Evolutionary conservation across 2,329 filamentous ascomycete species (phyloP).

Genomic region (Ceratocystiopsis brevicomis): DNA sequence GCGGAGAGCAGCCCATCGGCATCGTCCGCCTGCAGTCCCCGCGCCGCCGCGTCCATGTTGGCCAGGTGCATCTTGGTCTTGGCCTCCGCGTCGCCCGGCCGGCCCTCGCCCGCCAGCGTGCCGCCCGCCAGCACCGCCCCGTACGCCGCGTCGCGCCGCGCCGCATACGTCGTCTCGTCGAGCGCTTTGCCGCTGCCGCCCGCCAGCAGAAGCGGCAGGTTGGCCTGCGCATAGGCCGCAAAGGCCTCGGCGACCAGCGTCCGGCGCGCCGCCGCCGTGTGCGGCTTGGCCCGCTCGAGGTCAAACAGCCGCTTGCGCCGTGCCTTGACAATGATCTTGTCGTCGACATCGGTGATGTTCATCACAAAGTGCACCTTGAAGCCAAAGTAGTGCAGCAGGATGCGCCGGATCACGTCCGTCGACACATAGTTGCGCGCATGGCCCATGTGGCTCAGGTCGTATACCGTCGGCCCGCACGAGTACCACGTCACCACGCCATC

Average conservation of each 20-base stretch:
- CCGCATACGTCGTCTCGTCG: conserved; percentile 8
- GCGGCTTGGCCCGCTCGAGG: conserved; percentile 9
- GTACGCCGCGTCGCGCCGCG: conserved; percentile 9
- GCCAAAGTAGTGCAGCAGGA: conserved; percentile 51
- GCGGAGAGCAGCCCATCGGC: conserved; percentile 30
- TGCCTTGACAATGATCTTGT: conserved; percentile 25
- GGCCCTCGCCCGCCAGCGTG: conserved; percentile 9
- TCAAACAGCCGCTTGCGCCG: conserved; percentile 12
- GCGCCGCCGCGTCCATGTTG: conserved; percentile 11
- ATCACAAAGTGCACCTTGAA: conserved; percentile 56
- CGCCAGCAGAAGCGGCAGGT: conserved; percentile 9
- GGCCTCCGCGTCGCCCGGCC: conserved; percentile 12
- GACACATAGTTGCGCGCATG: conserved; percentile 63
- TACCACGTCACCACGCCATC: conserved; percentile 10
- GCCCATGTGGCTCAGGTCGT: conserved; percentile 56
- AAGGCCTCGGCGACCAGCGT: conserved; percentile 9
- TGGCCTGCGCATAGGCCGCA: conserved; percentile 10
- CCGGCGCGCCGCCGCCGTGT: conserved; percentile 7
- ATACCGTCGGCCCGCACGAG: conserved; percentile 24
- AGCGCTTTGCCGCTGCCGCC: background rate
- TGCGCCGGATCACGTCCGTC: conserved; percentile 54
- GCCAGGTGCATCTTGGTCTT: conserved; percentile 12
- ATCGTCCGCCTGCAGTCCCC: conserved; percentile 6
- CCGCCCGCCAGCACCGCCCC: conserved; percentile 10
- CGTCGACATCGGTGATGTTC: conserved; percentile 58